phyloP scores from a whole-genome alignment of 441 rosid species.

The Melastoma candidum region DNA sequence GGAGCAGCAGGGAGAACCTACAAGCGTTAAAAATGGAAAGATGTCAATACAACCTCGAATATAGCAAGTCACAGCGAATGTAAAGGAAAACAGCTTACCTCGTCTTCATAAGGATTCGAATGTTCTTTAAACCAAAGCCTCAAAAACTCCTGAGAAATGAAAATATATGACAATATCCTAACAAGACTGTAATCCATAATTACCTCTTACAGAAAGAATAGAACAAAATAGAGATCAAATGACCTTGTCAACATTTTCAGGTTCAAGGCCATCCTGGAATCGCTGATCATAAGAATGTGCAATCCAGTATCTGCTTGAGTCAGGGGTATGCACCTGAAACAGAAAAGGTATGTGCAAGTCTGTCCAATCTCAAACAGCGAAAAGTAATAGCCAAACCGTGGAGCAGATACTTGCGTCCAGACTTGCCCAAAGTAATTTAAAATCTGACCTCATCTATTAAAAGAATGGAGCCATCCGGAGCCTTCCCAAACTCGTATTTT shows the following conservation, averaged over 20 bases:
- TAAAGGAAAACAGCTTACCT: constrained; percentile 29
- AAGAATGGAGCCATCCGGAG: constrained; percentile 59
- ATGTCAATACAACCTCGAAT: background rate
- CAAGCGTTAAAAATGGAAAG: constrained; percentile 9
- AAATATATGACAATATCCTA: background rate
- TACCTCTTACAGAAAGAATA: background rate
- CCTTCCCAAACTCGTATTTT: constrained; percentile 89
- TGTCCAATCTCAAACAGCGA: background rate
- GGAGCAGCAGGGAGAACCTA: constrained; percentile 92
- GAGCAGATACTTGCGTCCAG: no score
- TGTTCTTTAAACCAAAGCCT: constrained; percentile 85
- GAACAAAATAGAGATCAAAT: constrained; percentile 4
- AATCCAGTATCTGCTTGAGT: constrained; percentile 91
- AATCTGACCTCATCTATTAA: constrained; percentile 75
- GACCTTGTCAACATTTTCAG: constrained; percentile 87
- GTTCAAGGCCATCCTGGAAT: constrained; percentile 61
- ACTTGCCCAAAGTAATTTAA: no score
- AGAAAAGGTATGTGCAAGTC: constrained; percentile 3
- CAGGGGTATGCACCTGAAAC: constrained; percentile 80
- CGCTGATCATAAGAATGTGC: constrained; percentile 58
- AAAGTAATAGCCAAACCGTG: background rate
- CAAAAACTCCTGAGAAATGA: constrained; percentile 60
- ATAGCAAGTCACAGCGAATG: background rate
- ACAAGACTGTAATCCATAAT: background rate
- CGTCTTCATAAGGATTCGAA: constrained; percentile 83